Evolutionary conservation across 805 yeast species (phyloP).

Genomic region (Starmerella bombicola): DNA sequence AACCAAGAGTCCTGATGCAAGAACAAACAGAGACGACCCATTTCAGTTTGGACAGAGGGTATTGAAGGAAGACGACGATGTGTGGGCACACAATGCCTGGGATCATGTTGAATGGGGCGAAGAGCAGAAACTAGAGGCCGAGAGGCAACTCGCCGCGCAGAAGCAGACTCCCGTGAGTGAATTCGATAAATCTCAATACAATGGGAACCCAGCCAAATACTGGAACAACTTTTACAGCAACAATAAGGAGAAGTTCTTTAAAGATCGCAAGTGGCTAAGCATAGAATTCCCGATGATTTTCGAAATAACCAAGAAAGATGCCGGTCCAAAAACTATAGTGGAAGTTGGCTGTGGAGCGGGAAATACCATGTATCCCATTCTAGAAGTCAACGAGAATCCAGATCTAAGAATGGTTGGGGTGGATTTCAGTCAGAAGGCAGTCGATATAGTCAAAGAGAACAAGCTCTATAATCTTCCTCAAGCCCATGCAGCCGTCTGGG

Average conservation of each 20-base stretch:
- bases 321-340: constrained; percentile 59
- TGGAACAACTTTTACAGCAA: constrained; percentile 93
- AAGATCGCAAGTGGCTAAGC: constrained; percentile 91
- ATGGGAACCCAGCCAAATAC: constrained; percentile 77
- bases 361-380: constrained; percentile 84
- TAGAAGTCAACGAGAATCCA: constrained; percentile 72
- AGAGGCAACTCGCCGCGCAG: constrained; percentile 61
- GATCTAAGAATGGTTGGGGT: constrained; percentile 65
- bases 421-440: constrained; percentile 83
- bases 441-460: constrained; percentile 62
- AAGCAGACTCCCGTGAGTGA: constrained; percentile 75
- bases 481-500: constrained; percentile 90
- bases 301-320: constrained; percentile 58
- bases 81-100: constrained; percentile 89
- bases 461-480: constrained; percentile 45
- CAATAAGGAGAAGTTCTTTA: constrained; percentile 86
- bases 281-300: constrained; percentile 83
- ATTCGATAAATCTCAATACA: constrained; percentile 63
- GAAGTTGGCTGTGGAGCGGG: constrained; percentile 99
- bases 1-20: background rate
- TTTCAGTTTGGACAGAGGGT: constrained; percentile 83
- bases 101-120: constrained; percentile 98
- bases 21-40: constrained; percentile 51
- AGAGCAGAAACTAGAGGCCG: constrained; percentile 66
- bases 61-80: constrained; percentile 54